phyloP scores from a whole-genome alignment of 2,329 filamentous ascomycete species.

The Lachnellula cervina region DNA sequence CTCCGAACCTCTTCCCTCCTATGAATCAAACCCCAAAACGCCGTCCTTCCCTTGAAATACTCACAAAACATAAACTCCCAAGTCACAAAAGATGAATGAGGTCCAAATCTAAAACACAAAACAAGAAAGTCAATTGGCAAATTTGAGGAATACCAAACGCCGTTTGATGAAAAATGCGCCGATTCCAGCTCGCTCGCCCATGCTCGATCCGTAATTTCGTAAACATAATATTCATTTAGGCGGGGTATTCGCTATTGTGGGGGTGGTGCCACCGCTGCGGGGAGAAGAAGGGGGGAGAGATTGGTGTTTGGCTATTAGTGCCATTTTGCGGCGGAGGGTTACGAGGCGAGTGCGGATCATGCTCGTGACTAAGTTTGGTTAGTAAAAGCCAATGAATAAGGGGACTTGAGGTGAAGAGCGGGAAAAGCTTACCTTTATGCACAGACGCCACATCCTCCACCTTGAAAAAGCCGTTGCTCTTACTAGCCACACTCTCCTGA shows the following conservation, averaged over 20 bases:
- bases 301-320: constrained; percentile 50
- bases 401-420: background rate
- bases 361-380: constrained; percentile 47
- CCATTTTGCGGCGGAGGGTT: constrained; percentile 56
- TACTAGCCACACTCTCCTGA: constrained; percentile 36
- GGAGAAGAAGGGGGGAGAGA: constrained; percentile 26
- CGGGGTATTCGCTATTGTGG: constrained; percentile 29
- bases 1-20: background rate
- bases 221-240: constrained; percentile 21
- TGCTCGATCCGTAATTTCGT: constrained; percentile 6
- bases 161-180: background rate
- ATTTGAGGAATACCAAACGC: background rate
- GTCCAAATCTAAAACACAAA: constrained; percentile 2
- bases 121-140: background rate
- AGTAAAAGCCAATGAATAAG: constrained; percentile 21
- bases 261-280: constrained; percentile 31
- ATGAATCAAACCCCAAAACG: background rate
- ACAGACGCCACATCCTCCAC: constrained; percentile 69
- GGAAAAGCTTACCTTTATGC: constrained; percentile 57
- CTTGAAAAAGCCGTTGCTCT: constrained; percentile 50
- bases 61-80: background rate
- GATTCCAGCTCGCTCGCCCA: constrained; percentile 5
- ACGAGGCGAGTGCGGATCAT: constrained; percentile 56
- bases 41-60: background rate
- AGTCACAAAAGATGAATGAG: background rate